Conservation (phyloP, 2,329 filamentous ascomycete species). For the Leptographium wingfieldii region DNA sequence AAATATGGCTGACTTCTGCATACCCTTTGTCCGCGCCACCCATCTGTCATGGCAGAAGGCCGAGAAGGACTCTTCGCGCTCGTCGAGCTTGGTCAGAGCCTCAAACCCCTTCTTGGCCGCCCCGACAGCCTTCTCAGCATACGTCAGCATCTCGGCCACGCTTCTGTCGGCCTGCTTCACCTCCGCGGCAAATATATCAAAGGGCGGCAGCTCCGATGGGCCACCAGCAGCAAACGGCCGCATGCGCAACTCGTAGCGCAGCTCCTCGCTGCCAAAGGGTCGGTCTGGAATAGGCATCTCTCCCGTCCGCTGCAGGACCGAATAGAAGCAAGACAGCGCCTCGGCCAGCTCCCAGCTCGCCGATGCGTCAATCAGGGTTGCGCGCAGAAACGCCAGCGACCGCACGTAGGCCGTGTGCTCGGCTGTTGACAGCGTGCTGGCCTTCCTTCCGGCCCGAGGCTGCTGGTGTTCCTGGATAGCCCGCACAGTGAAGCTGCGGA, state of each 20-base stretch:
- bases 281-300: slow-evolving; percentile 38
- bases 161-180: slow-evolving; percentile 26
- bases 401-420: slow-evolving; percentile 28
- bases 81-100: slow-evolving; percentile 36
- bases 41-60: slow-evolving; percentile 40
- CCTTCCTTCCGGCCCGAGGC: not conserved
- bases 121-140: slow-evolving; percentile 32
- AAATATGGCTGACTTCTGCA: slow-evolving; percentile 58
- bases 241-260: slow-evolving; percentile 78
- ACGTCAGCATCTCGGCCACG: slow-evolving; percentile 27
- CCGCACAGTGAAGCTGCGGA: slow-evolving; percentile 49
- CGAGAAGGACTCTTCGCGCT: slow-evolving; percentile 34
- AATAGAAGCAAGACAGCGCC: slow-evolving; percentile 50
- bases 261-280: slow-evolving; percentile 53
- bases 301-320: slow-evolving; percentile 45
- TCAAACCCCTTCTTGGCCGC: slow-evolving; percentile 45
- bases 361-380: slow-evolving; percentile 51
- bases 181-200: slow-evolving; percentile 43
- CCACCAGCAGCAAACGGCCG: slow-evolving; percentile 62
- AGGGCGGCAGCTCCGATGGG: slow-evolving; percentile 53
- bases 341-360: slow-evolving; percentile 46
- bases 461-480: slow-evolving; percentile 15
- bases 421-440: not conserved
- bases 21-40: slow-evolving; percentile 44
- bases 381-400: slow-evolving; percentile 43